Conservation (phyloP, 108 stramenopile genomes). For the Aurantiochytrium sp. region DNA sequence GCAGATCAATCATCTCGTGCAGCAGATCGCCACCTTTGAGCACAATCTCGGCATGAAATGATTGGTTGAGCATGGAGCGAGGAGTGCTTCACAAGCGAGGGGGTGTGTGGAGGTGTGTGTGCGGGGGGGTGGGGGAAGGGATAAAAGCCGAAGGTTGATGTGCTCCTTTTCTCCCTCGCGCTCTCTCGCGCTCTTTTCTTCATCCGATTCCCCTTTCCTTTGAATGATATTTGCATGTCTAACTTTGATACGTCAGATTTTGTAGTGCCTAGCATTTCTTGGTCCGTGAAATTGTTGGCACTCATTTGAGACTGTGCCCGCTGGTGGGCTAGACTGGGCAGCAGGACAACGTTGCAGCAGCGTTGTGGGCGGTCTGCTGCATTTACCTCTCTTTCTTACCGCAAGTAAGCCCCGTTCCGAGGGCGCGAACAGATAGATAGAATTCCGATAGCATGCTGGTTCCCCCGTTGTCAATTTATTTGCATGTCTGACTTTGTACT, state of each 20-base stretch:
- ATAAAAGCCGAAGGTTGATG: not conserved
- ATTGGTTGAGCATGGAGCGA: not conserved
- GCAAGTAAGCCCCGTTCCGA: too few relatives aligned
- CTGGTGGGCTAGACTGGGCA: too few relatives aligned
- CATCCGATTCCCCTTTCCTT: not conserved
- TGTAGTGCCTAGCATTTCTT: not conserved
- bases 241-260: not conserved
- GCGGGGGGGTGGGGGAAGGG: not conserved
- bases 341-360: too few relatives aligned
- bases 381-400: too few relatives aligned
- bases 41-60: not conserved
- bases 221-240: not conserved
- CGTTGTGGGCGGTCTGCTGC: too few relatives aligned
- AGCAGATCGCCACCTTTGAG: not conserved
- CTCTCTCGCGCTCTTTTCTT: not conserved
- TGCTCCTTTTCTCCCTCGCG: not conserved
- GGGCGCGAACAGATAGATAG: too few relatives aligned
- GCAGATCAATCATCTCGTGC: not conserved
- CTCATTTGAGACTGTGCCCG: too few relatives aligned
- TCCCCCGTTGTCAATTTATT: too few relatives aligned
- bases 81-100: not conserved
- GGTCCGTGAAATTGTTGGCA: too few relatives aligned
- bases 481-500: too few relatives aligned
- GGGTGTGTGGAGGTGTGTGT: too few relatives aligned
- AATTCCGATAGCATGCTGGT: too few relatives aligned